Evolutionary conservation across 306 rosid genomes (phyloP).

Genomic region (Trifolium subterraneum): DNA sequence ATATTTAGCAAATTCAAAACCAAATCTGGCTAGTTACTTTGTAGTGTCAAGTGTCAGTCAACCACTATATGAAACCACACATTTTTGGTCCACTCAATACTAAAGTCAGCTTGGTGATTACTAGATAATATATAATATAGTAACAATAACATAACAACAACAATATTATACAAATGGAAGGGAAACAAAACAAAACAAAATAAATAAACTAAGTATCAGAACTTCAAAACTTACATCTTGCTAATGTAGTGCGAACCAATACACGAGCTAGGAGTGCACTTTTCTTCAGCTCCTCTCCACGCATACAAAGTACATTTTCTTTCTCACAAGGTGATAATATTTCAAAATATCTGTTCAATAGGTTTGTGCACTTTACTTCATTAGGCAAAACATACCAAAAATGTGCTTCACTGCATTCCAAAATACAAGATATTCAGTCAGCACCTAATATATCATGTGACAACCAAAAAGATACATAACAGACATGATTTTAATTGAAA

Average conservation of each 20-base stretch:
- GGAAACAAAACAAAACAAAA: not conserved
- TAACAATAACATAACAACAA: not conserved
- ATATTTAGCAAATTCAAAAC: not conserved
- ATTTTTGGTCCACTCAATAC: too few relatives aligned
- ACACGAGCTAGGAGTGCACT: conserved; percentile 77
- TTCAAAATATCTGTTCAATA: conserved; percentile 65
- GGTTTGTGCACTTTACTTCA: conserved; percentile 60
- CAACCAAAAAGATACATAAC: not conserved
- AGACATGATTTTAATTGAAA: not conserved
- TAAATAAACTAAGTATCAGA: not conserved
- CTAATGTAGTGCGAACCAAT: conserved; percentile 81
- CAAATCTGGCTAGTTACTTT: too few relatives aligned
- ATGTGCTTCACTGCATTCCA: conserved; percentile 75
- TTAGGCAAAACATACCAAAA: conserved; percentile 82
- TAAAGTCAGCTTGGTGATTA: not conserved
- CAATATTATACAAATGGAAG: conserved; percentile 5
- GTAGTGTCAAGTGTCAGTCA: too few relatives aligned
- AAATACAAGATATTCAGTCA: not conserved
- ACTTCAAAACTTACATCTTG: conserved; percentile 73
- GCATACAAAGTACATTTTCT: conserved; percentile 57
- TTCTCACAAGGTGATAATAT: conserved; percentile 77
- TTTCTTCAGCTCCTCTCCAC: conserved; percentile 65
- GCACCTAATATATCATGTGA: conserved; percentile 5
- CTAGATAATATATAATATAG: too few relatives aligned
- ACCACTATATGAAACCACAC: too few relatives aligned